Conservation (phyloP, 208 protist species). For the Paratrypanosoma confusum region DNA sequence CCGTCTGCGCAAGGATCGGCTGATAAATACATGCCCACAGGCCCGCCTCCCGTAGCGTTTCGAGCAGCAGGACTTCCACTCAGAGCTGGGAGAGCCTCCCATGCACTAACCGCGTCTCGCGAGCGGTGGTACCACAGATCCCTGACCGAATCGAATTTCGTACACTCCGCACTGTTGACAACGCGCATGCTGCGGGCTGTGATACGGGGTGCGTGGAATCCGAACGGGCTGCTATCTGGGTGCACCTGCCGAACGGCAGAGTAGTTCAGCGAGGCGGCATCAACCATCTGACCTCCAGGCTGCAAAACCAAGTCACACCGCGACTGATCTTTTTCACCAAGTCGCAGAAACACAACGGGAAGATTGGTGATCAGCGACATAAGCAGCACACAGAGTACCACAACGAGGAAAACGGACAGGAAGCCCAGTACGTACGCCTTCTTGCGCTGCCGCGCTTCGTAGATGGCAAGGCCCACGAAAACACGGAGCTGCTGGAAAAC, state of each 20-base stretch:
- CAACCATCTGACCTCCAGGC: conserved; percentile 19
- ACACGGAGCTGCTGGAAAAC: conserved; percentile 8
- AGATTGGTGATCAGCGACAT: conserved; percentile 51
- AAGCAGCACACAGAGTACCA: conserved; percentile 39
- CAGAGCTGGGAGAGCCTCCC: too few relatives aligned
- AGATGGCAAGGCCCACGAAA: conserved; percentile 20
- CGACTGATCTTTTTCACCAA: conserved; percentile 31
- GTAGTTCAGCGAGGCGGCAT: conserved; percentile 39
- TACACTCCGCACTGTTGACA: conserved; percentile 8
- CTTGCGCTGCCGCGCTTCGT: conserved; percentile 21
- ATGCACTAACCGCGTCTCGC: too few relatives aligned
- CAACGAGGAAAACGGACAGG: conserved; percentile 44
- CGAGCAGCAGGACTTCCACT: too few relatives aligned
- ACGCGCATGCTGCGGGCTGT: not conserved
- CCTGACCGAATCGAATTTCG: not conserved
- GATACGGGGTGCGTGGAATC: conserved; percentile 10
- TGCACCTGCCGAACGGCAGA: conserved; percentile 16
- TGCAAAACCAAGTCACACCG: conserved; percentile 33
- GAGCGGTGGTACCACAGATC: conserved; percentile 8
- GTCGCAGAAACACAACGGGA: conserved; percentile 45
- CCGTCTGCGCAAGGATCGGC: not conserved
- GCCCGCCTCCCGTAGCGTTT: too few relatives aligned
- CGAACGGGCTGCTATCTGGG: conserved; percentile 2
- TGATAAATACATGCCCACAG: too few relatives aligned
- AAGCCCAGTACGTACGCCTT: conserved; percentile 41